Evolutionary conservation across 1,284 basidiomycete species (phyloP), one percentile per base, ranked within the genome.

Genomic region (Gastroboletus turbinatus): DNA sequence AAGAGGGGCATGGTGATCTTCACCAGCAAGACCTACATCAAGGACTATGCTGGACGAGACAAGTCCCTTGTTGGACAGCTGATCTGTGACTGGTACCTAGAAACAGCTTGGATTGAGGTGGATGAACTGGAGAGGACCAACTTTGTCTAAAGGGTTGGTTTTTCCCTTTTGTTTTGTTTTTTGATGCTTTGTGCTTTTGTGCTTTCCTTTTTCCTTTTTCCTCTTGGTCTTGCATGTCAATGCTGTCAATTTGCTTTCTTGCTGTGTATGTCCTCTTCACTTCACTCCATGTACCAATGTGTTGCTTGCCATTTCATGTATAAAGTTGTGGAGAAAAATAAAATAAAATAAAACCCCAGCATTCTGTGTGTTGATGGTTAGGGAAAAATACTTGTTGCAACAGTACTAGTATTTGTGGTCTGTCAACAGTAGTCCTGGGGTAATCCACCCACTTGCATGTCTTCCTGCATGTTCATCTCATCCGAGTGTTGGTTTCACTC

Each of bases 1-100:
- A 86, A 84, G 68, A 77, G 73, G 46, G 82, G 83, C 38, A 87
- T 89, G 86, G 81, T 82, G 56, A 84, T 89, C 62, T 75, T 83
- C 50, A 77, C 84, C 25, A 85, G 76, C 58, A 74, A 76, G 62
- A 69, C 72, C 25, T 89, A 90, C 64, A 71, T 90, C 38, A 60
- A 62, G 25, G 78, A 77, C 21, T 64, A 68, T 65, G 85, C 80
- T 51, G 65, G 63, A 29, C 84, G 79, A 44, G 55, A 25, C 33
- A 60, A 71, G 46, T 64, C 70, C 10, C 59, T 71, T 3, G 48
- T 74, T 52, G 70, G 70, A 19, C 45, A 58, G 29, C 35, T 74
- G n/a, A 53, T 59, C 14, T 4, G 5, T 3, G 48, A 46, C 30
- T 62, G 61, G 51, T 60, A 76, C 70, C 66, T 64, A 36, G 49